phyloP scores from a whole-genome alignment of 345 rosid species.

The Heritiera littoralis region DNA sequence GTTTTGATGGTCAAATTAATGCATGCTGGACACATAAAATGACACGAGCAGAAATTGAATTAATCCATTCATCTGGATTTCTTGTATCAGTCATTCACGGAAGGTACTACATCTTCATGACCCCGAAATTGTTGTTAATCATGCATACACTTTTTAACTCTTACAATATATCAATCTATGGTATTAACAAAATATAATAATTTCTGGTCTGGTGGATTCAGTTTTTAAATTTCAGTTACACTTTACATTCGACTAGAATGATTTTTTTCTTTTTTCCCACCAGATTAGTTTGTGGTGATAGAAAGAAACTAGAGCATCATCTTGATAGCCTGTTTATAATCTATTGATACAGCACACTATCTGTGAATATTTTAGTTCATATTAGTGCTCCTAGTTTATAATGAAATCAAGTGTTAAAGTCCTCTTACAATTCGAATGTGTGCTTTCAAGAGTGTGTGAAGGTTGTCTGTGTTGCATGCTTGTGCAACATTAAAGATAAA shows the following conservation, averaged over 20 bases:
- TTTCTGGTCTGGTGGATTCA: background rate
- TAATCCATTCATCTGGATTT: slow-evolving; percentile 67
- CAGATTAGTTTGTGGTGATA: background rate
- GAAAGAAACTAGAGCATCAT: background rate
- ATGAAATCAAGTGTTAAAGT: too few species aligned
- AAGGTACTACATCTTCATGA: slow-evolving; percentile 49
- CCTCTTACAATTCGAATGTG: too few species aligned
- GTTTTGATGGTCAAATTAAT: slow-evolving; percentile 90
- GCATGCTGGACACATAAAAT: slow-evolving; percentile 96
- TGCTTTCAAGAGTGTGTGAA: too few species aligned
- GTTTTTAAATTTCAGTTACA: background rate
- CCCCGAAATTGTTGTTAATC: background rate
- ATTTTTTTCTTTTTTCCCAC: background rate
- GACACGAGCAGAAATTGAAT: slow-evolving; percentile 61
- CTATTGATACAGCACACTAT: background rate
- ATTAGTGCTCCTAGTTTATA: too few species aligned
- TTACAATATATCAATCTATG: background rate
- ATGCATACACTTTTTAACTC: background rate
- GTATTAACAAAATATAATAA: background rate
- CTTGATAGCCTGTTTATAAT: background rate
- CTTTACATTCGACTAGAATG: background rate
- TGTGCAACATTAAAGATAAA: too few species aligned
- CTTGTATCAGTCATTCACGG: slow-evolving; percentile 95
- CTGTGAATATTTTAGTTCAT: background rate
- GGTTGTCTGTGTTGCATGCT: too few species aligned